A percentile compares a stretch with the other conserved stretches of the same genome.
These are phyloP conservation scores for Penicillium janthinellum DNA, from an alignment of 2,329 filamentous ascomycete species.

Conservation along the genomic window DNA sequence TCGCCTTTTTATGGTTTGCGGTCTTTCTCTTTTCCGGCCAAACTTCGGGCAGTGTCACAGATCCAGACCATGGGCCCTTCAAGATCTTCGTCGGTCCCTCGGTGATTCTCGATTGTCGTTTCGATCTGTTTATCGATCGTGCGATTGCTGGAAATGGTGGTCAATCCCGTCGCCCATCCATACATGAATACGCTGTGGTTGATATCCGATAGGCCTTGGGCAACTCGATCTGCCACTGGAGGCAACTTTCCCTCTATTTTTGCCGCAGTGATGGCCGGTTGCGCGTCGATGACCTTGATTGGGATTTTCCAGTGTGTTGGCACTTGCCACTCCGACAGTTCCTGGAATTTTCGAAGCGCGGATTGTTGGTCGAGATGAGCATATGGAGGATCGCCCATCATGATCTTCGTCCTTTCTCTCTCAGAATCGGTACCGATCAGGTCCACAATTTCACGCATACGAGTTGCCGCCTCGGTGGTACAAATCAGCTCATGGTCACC, in stretches of 20 bases:
- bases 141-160: slow-evolving; percentile 72
- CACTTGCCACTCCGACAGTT: slow-evolving; percentile 56
- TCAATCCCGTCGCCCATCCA: slow-evolving; percentile 65
- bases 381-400: slow-evolving; percentile 55
- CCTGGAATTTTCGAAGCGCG: slow-evolving; percentile 42
- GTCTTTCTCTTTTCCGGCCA: slow-evolving; percentile 67
- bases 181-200: slow-evolving; percentile 72
- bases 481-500: slow-evolving; percentile 61
- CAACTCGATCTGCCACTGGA: slow-evolving; percentile 46
- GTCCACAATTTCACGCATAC: slow-evolving; percentile 68
- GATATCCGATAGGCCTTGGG: slow-evolving; percentile 57
- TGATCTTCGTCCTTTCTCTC: slow-evolving; percentile 59
- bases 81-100: slow-evolving; percentile 51
- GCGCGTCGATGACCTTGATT: slow-evolving; percentile 57
- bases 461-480: slow-evolving; percentile 64
- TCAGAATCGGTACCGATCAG: slow-evolving; percentile 65
- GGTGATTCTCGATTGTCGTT: slow-evolving; percentile 56
- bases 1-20: slow-evolving; percentile 33
- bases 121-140: slow-evolving; percentile 69
- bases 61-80: slow-evolving; percentile 65
- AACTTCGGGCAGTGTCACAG: slow-evolving; percentile 64
- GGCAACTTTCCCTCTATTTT: slow-evolving; percentile 48
- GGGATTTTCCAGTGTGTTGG: slow-evolving; percentile 62
- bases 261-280: slow-evolving; percentile 41
- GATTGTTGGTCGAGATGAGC: slow-evolving; percentile 34